A percentile compares a stretch with the other conserved stretches of the same genome.
phyloP scores from a whole-genome alignment of 768 basidiomycete species.

The Xanthoconium purpureum region DNA sequence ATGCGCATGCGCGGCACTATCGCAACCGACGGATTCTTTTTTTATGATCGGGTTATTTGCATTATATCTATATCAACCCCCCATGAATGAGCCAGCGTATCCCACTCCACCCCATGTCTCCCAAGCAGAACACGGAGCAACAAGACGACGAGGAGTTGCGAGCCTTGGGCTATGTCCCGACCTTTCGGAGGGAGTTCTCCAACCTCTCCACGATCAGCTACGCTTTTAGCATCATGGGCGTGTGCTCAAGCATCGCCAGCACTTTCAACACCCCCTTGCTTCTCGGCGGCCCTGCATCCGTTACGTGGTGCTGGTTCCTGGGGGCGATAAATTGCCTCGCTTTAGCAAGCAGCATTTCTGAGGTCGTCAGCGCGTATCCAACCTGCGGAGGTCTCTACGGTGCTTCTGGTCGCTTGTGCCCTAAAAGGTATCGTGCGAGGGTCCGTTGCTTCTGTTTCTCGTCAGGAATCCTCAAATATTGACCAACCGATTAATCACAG shows the following conservation, averaged over 20 bases:
- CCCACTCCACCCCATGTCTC: background rate
- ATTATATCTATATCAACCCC: background rate
- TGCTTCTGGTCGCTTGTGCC: slow-evolving; percentile 75
- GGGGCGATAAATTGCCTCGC: slow-evolving; percentile 29
- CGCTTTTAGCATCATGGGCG: slow-evolving; percentile 35
- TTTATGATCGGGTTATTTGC: too few relatives aligned
- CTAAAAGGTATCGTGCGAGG: slow-evolving; percentile 59
- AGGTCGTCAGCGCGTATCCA: slow-evolving; percentile 32
- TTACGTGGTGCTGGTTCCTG: slow-evolving; percentile 37
- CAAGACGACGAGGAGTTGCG: slow-evolving; percentile 23
- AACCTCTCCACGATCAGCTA: slow-evolving; percentile 37
- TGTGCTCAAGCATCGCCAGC: slow-evolving; percentile 37
- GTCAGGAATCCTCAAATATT: background rate
- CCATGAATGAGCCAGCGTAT: background rate
- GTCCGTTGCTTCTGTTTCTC: slow-evolving; percentile 33
- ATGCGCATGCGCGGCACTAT: background rate
- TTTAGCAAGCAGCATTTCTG: slow-evolving; percentile 30
- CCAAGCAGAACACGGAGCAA: background rate
- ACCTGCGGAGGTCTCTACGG: slow-evolving; percentile 48
- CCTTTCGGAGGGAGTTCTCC: slow-evolving; percentile 44
- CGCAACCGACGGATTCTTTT: background rate
- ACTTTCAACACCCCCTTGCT: slow-evolving; percentile 39
- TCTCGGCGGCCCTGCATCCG: slow-evolving; percentile 36
- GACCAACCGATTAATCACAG: slow-evolving; percentile 4
- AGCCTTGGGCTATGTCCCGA: slow-evolving; percentile 30